A percentile compares a stretch with the other conserved stretches of the same genome.
phyloP scores from a whole-genome alignment of 306 rosid species.

The Lupinus albus region DNA sequence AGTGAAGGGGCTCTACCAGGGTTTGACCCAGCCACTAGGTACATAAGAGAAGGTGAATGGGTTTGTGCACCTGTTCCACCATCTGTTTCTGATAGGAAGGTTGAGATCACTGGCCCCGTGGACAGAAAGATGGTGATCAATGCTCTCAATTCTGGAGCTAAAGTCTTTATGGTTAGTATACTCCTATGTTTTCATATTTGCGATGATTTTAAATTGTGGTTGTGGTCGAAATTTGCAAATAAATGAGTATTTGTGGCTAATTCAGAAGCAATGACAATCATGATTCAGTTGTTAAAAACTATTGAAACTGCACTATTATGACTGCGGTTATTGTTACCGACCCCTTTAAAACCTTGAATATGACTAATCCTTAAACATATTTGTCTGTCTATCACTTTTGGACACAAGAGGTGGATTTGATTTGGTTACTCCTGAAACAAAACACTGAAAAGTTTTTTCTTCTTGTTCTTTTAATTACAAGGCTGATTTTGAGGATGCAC shows the following conservation, averaged over 20 bases:
- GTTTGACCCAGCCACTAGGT: slow-evolving; percentile 71
- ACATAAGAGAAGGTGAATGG: slow-evolving; percentile 71
- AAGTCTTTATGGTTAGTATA: slow-evolving; percentile 80
- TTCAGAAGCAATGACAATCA: too few relatives aligned
- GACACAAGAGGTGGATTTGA: too few relatives aligned
- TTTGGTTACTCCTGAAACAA: not conserved
- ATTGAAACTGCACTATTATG: too few relatives aligned
- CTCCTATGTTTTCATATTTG: not conserved
- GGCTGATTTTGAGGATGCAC: slow-evolving; percentile 98
- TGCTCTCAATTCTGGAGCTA: slow-evolving; percentile 93
- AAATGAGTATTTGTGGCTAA: too few relatives aligned
- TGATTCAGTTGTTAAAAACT: too few relatives aligned
- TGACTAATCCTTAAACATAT: not conserved
- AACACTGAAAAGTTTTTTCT: slow-evolving; percentile 12
- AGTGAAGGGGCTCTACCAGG: slow-evolving; percentile 74
- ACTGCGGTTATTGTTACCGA: too few relatives aligned
- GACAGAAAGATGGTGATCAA: slow-evolving; percentile 91
- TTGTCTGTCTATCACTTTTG: not conserved
- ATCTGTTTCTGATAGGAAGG: slow-evolving; percentile 75
- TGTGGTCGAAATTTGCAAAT: too few relatives aligned
- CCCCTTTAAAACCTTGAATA: too few relatives aligned
- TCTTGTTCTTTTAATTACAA: slow-evolving; percentile 8
- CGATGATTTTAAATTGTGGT: not conserved
- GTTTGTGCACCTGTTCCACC: slow-evolving; percentile 69
- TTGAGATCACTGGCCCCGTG: slow-evolving; percentile 90